Evolutionary conservation across 1,139 yeast genomes (phyloP).

Genomic region (Barnettozyma hawaiiensis): DNA sequence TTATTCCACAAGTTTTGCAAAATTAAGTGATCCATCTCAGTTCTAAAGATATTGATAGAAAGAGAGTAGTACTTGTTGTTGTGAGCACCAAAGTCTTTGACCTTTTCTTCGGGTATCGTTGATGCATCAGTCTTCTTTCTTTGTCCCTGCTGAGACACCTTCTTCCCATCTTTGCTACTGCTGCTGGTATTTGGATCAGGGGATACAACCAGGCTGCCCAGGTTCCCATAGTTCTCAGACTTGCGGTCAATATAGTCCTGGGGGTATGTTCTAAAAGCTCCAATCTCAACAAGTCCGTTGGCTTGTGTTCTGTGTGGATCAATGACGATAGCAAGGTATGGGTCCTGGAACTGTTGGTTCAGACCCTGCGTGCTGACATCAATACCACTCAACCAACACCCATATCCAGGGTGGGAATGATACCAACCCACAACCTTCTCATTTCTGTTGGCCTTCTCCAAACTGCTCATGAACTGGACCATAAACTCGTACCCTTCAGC

Average conservation of each 20-base stretch:
- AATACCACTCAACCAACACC: slow-evolving; percentile 88
- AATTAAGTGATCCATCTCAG: slow-evolving; percentile 44
- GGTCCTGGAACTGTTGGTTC: slow-evolving; percentile 87
- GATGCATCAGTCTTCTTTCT: slow-evolving; percentile 5
- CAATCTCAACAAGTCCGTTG: slow-evolving; percentile 73
- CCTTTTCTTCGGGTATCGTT: slow-evolving; percentile 40
- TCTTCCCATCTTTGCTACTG: slow-evolving; percentile 6
- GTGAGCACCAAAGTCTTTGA: slow-evolving; percentile 65
- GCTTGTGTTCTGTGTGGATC: slow-evolving; percentile 71
- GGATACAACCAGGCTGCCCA: slow-evolving; percentile 15
- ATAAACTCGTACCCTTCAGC: slow-evolving; percentile 92
- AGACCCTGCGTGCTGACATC: slow-evolving; percentile 84
- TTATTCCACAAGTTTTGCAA: slow-evolving; percentile 43
- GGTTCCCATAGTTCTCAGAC: slow-evolving; percentile 9
- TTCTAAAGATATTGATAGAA: slow-evolving; percentile 58
- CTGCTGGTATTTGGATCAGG: slow-evolving; percentile 12
- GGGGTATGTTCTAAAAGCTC: slow-evolving; percentile 84
- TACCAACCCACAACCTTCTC: slow-evolving; percentile 87
- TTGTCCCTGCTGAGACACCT: slow-evolving; percentile 1
- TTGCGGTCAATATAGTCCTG: slow-evolving; percentile 31
- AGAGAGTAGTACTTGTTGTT: slow-evolving; percentile 67
- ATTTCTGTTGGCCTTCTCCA: slow-evolving; percentile 46
- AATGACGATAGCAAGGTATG: slow-evolving; percentile 81
- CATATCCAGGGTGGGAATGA: slow-evolving; percentile 97
- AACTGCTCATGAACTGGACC: slow-evolving; percentile 71